These are phyloP conservation scores for Cladophialophora carrionii DNA, from an alignment of 2,329 filamentous ascomycete genomes.

Conservation along the genomic window DNA sequence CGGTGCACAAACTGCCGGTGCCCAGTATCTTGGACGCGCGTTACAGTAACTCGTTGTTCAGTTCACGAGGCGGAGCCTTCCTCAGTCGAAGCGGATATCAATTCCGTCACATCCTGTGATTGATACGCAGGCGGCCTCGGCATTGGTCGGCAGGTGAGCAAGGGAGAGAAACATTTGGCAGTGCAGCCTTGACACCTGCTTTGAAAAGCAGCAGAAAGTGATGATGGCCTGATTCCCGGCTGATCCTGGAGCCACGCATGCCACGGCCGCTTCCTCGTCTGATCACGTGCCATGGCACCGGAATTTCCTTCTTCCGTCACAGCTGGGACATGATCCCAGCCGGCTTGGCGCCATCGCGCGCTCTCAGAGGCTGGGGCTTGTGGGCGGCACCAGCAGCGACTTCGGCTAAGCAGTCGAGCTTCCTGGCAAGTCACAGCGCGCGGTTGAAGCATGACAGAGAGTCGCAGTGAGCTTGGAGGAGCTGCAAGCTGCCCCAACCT, in stretches of 20 bases:
- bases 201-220: background rate
- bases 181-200: background rate
- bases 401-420: background rate
- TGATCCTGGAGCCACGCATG: background rate
- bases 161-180: background rate
- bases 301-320: conserved; percentile 4
- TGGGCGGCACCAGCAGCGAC: background rate
- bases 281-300: background rate
- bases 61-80: background rate
- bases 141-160: background rate
- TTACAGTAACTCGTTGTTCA: background rate
- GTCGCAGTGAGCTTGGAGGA: background rate
- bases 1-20: background rate
- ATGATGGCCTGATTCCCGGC: background rate
- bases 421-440: background rate
- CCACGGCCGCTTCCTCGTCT: background rate
- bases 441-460: conserved; percentile 4
- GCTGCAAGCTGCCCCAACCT: background rate
- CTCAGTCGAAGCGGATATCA: background rate
- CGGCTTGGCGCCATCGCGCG: background rate
- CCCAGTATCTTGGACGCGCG: background rate
- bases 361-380: background rate
- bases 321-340: background rate
- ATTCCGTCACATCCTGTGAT: background rate
- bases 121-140: background rate